phyloP scores from a whole-genome alignment of 305 asterid species.

The Fraxinus angustifolia region DNA sequence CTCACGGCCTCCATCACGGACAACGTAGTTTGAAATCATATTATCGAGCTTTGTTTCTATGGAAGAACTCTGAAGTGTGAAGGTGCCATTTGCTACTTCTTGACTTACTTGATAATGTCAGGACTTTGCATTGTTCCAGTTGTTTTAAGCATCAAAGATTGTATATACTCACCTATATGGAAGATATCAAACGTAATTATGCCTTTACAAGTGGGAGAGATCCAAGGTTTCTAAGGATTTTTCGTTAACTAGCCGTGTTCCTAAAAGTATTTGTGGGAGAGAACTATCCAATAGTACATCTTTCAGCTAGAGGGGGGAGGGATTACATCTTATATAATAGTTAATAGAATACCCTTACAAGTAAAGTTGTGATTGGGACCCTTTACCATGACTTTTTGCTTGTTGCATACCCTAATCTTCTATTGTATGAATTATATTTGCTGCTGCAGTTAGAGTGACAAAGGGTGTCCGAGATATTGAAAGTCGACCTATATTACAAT shows the following conservation, averaged over 20 bases:
- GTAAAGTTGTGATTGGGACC: neutral
- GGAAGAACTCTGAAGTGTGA: constrained; percentile 42
- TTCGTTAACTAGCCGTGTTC: neutral
- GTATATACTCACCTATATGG: constrained; percentile 50
- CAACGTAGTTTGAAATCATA: constrained; percentile 18
- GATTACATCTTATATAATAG: neutral
- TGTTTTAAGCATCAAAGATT: constrained; percentile 39
- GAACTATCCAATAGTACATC: neutral
- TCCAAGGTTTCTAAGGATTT: neutral
- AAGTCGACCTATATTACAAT: neutral
- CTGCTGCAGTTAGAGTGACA: neutral
- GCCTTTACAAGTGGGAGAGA: neutral
- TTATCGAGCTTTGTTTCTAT: constrained; percentile 28
- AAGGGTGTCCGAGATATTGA: neutral
- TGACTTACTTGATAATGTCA: constrained; percentile 51
- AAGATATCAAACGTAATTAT: constrained; percentile 27
- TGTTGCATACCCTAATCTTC: neutral
- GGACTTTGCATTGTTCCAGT: constrained; percentile 47
- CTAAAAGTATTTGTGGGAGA: neutral
- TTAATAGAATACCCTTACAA: neutral
- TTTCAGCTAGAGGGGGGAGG: neutral
- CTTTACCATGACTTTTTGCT: neutral
- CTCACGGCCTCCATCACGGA: constrained; percentile 21
- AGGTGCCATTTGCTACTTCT: constrained; percentile 51
- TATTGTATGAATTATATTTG: neutral